Evolutionary conservation across 495 filamentous ascomycete genomes (phyloP), one percentile per base, ranked within the genome.

Genomic region (Xylaria telfairii): DNA sequence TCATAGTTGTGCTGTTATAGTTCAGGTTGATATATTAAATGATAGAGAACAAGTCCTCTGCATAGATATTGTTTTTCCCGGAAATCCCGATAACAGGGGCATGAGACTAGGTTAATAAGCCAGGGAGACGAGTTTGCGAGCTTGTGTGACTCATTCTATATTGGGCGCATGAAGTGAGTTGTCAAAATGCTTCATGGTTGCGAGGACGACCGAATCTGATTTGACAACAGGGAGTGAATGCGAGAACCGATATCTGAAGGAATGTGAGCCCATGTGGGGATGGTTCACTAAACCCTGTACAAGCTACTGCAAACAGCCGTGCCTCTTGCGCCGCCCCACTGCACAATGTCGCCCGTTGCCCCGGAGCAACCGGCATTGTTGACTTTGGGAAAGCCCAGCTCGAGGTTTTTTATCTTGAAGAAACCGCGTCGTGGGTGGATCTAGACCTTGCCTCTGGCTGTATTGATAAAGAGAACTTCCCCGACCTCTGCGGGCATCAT

Each of bases 71-170:
- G 66, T 60, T 60, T 51, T 13, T 49, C 32, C 19, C 56, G 56
- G 56, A 37, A n/a, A 37, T 37, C 56, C 56, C 56, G 56, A 59
- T 59, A 21, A 12, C 17, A 37, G 54, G 46, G 47, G 30, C 15
- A 24, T 41, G 13, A 12, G 32, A 42, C 37, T 7, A 30, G 24
- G 24, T 21, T 21, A 28, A 44, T 53, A 44, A 21, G 65, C 65
- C 44, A 57, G 49, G 51, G 49, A 39, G 12, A 56, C 2, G 8
- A n/a, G 13, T 32, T 42, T 51, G 47, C 21, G 8, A 34, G 24
- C 7, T 1, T 59, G 19, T 66, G 53, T 76, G 75, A 76, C 63
- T 76, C 75, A 77, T 70, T 41, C 9, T 32, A 30, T 34, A 68
- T 37, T 54, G 32, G 6, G 0, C n/a, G 60, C 71, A 69, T 69